These are phyloP conservation scores for Dioscorea dumetorum DNA, from an alignment of 106 monocot genomes.

Conservation along the genomic window DNA sequence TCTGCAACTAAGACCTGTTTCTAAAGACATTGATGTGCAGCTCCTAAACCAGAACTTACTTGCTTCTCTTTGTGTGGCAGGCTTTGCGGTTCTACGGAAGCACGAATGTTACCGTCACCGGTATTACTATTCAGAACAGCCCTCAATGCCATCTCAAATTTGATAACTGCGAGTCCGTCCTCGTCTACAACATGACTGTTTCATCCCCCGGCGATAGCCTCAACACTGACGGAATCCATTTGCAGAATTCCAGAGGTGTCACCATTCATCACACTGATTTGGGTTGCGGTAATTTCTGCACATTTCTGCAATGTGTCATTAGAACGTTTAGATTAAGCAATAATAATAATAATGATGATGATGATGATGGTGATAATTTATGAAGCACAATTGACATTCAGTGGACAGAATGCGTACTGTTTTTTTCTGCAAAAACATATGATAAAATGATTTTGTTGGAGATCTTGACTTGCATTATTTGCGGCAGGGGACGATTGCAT, in stretches of 20 bases:
- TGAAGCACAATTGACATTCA: too few relatives aligned
- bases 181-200: constrained; percentile 64
- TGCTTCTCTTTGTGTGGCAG: constrained; percentile 27
- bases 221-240: constrained; percentile 93
- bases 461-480: too few relatives aligned
- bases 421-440: too few relatives aligned
- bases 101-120: constrained; percentile 73
- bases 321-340: too few relatives aligned
- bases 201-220: constrained; percentile 73
- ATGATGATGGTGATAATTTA: too few relatives aligned
- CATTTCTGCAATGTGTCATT: too few relatives aligned
- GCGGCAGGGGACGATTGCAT: constrained; percentile 82
- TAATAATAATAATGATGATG: too few relatives aligned
- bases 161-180: constrained; percentile 68
- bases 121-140: constrained; percentile 92
- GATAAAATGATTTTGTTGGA: too few relatives aligned
- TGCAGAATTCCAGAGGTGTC: constrained; percentile 80
- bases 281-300: constrained; percentile 56
- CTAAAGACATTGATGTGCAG: neutral
- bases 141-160: constrained; percentile 97
- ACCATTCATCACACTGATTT: constrained; percentile 67
- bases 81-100: constrained; percentile 89
- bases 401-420: too few relatives aligned
- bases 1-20: neutral
- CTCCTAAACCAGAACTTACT: neutral